These are phyloP conservation scores for Phylloporus sp. DNA, from an alignment of 768 basidiomycete genomes.

Conservation along the genomic window DNA sequence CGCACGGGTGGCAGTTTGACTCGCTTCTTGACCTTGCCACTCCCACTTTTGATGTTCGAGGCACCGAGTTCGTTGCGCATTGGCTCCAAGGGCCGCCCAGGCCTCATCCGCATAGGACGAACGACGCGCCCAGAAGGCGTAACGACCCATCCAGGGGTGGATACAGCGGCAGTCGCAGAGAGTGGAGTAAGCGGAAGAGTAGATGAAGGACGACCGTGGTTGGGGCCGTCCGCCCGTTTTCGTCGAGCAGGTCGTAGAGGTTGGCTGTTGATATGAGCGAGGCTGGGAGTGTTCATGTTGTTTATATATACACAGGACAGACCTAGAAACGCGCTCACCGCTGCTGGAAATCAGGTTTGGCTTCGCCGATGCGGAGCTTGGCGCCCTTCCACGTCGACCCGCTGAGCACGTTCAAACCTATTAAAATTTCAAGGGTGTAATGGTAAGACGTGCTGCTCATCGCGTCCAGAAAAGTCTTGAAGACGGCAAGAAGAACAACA, in stretches of 20 bases:
- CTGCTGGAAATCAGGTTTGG: conserved; percentile 69
- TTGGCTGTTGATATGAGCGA: conserved; percentile 15
- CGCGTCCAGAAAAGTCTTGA: background rate
- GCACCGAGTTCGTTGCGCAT: conserved; percentile 3
- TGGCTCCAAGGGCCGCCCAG: conserved; percentile 51
- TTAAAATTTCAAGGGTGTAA: no score
- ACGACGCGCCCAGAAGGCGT: conserved; percentile 65
- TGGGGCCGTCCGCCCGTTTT: conserved; percentile 40
- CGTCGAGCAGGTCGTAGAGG: conserved; percentile 32
- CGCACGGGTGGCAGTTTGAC: conserved; percentile 50
- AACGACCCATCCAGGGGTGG: conserved; percentile 62
- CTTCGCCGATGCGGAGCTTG: conserved; percentile 77
- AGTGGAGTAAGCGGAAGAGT: conserved; percentile 68
- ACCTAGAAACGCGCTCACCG: conserved; percentile 37
- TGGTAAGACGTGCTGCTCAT: background rate
- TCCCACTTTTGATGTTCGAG: conserved; percentile 8
- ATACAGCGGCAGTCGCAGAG: conserved; percentile 54
- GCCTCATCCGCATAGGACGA: conserved; percentile 67
- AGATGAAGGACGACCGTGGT: conserved; percentile 42
- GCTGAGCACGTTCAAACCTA: conserved; percentile 74
- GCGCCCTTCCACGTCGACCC: conserved; percentile 89
- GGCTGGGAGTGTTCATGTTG: background rate
- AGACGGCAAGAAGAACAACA: conserved; percentile 1
- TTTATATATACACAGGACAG: background rate
- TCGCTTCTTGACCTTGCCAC: conserved; percentile 41